Conservation (phyloP, 2,329 filamentous ascomycete species). For the Aureobasidium melanogenum region DNA sequence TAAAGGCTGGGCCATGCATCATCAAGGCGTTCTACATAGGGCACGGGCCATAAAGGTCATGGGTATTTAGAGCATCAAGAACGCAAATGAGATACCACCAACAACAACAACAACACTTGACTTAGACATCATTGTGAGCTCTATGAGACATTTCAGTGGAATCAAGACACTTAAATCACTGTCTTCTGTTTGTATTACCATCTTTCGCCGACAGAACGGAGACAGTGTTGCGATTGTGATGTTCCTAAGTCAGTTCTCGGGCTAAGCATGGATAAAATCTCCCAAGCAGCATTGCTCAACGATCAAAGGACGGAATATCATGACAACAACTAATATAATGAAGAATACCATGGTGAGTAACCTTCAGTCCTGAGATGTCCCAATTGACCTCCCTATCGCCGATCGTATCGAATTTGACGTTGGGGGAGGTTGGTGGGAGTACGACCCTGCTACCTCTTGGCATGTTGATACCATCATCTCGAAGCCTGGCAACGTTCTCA, state of each 20-base stretch:
- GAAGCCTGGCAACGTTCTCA: neutral
- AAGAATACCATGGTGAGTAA: no score
- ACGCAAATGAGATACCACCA: neutral
- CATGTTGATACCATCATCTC: neutral
- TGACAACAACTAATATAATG: no score
- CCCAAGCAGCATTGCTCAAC: neutral
- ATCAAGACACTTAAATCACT: no score
- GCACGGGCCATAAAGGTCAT: neutral
- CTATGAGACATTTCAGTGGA: no score
- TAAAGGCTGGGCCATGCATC: neutral
- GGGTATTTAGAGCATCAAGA: neutral
- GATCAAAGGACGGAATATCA: no score
- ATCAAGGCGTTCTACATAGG: slow-evolving; percentile 2
- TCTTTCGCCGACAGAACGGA: neutral
- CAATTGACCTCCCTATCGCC: neutral
- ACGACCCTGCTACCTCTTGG: neutral
- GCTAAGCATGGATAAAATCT: neutral
- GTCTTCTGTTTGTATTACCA: neutral
- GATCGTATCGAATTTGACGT: neutral
- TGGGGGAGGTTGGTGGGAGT: neutral
- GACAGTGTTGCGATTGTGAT: neutral
- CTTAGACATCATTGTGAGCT: neutral
- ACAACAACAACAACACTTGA: neutral
- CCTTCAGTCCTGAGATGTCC: no score
- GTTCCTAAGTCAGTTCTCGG: neutral